Evolutionary conservation across 2,329 filamentous ascomycete genomes (phyloP).

Genomic region (Curvularia eragrostidis): DNA sequence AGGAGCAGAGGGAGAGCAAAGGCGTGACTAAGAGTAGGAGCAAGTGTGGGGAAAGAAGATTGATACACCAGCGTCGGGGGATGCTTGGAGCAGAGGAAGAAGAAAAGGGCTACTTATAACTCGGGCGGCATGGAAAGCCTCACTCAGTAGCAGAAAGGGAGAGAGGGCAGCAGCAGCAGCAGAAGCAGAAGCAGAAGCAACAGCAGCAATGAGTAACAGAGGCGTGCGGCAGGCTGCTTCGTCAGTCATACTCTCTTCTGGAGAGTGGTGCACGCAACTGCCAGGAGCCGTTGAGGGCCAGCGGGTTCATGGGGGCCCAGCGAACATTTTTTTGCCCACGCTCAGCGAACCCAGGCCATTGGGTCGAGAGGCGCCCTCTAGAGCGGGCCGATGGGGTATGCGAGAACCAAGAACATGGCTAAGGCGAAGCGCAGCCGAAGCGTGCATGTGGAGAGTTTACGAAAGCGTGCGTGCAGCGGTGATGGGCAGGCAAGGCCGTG

Average conservation of each 20-base stretch:
- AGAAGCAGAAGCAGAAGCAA: conserved; percentile 8
- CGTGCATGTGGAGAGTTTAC: conserved; percentile 9
- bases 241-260: conserved; percentile 29
- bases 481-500: conserved; percentile 1
- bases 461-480: conserved; percentile 4
- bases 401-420: conserved; percentile 11
- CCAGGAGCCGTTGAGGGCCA: conserved; percentile 22
- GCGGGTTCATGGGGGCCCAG: not conserved
- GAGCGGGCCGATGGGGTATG: conserved; percentile 16
- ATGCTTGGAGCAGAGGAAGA: not conserved
- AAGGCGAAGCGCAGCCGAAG: conserved; percentile 6
- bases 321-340: conserved; percentile 16
- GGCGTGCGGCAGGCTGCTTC: conserved; percentile 27
- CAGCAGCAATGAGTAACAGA: conserved; percentile 18
- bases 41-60: not conserved
- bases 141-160: conserved; percentile 8
- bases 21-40: not conserved
- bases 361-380: conserved; percentile 13
- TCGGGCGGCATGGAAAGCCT: conserved; percentile 7
- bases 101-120: conserved; percentile 18
- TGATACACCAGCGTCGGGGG: conserved; percentile 4
- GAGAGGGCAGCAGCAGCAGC: conserved; percentile 6
- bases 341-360: conserved; percentile 9
- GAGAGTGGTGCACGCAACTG: conserved; percentile 20
- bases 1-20: not conserved